These are phyloP conservation scores for Podila verticillata DNA, from an alignment of 192 early-diverging fungal genomes.

Conservation along the genomic window DNA sequence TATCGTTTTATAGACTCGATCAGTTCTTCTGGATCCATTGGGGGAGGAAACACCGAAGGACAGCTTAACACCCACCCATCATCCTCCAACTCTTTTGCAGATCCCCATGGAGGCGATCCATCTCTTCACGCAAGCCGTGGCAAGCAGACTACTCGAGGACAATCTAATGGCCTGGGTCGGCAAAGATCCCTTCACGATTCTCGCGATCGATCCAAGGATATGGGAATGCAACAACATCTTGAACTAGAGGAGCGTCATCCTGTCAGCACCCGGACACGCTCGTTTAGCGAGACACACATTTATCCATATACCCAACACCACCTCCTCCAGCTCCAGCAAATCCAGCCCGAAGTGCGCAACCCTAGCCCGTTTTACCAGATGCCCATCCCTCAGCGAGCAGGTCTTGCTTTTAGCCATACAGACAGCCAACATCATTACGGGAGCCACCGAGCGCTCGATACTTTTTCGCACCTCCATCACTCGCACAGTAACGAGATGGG, in stretches of 20 bases:
- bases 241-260: background rate
- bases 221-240: background rate
- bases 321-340: too few species aligned
- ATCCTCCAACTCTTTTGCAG: background rate
- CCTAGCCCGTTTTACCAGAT: too few species aligned
- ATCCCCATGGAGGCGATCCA: background rate
- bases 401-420: too few species aligned
- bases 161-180: conserved; percentile 17
- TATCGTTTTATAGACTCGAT: too few species aligned
- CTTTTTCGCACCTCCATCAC: background rate
- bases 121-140: background rate
- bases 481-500: background rate
- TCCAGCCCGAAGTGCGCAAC: too few species aligned
- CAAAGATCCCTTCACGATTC: conserved; percentile 27
- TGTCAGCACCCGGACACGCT: conserved; percentile 17
- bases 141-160: background rate
- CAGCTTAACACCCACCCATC: too few species aligned
- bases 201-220: background rate
- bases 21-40: too few species aligned
- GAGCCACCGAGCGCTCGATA: background rate
- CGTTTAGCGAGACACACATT: conserved; percentile 38
- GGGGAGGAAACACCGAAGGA: too few species aligned
- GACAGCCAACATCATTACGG: background rate
- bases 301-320: conserved; percentile 29
- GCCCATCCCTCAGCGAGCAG: too few species aligned